Evolutionary conservation across 2,329 filamentous ascomycete genomes (phyloP), one percentile per base, ranked within the genome.

Genomic region (Curvularia sp.): DNA sequence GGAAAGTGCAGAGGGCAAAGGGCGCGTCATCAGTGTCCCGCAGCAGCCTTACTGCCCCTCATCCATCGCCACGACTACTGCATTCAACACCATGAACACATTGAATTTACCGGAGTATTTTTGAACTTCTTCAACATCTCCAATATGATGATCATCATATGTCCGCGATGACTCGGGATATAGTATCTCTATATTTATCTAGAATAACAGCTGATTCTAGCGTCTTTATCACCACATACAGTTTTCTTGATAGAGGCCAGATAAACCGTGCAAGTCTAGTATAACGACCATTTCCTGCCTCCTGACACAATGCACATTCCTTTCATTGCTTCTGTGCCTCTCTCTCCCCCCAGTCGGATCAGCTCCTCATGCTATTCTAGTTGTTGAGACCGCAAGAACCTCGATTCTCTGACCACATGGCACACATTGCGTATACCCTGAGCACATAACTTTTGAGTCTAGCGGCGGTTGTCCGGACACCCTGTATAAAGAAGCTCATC

Each of bases 241-340:
- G 18, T 18, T 18, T 18, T 18, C 18, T 18, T 18, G 18, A 18
- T 18, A 18, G 1, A 18, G 18, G 18, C 18, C 18, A 4, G 73
- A 69, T 0, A 66, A 70, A 53, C 75, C 73, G 2, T 81, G 80
- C 61, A 66, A 65, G 3, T 77, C 75, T 6, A 79, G 80, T 28
- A 80, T 81, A 61, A 80, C 80, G 77, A 77, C 77, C 0, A 76
- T 78, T 38, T 72, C 79, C 55, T 76, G 79, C 53, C 81, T 81
- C 65, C 68, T 68, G 0, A 72, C 66, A 61, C 69, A 61, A 57
- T 62, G 3, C 22, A 24, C 12, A 8, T 10, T 2, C 2, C 12
- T 1, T 20, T 5, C 18, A 41, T 30, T 22, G 9, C 2, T 2
- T 31, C 43, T 10, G 43, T 9, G 9, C 31, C n/a, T 49, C 18